Base-by-base conservation (phyloP, 495 filamentous ascomycete genomes). In the Acidiella bohemica region DNA sequence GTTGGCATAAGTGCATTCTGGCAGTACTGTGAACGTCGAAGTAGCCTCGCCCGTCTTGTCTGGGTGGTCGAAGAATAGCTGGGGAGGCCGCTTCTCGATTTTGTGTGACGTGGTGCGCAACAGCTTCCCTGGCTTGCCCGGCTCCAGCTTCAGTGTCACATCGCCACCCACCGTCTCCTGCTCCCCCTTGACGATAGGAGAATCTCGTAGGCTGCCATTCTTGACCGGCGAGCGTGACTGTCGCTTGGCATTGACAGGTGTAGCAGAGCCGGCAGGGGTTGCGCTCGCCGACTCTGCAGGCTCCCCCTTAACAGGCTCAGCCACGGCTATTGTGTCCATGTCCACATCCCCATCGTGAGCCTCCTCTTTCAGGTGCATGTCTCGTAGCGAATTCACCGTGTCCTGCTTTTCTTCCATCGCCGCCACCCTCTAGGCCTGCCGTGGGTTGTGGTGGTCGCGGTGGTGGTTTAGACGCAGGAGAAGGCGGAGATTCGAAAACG, bases 1-100 rank as follows among this genome's bases (percentile, higher is more conserved):
- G 46, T 82, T 81, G 12, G 80, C 81, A 59, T 96, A 99, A 23
- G 76, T 76, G 54, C 88, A 96, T 42, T 77, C 69, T 26, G 72
- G 61, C 43, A 99, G 85, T 17, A 84, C 66, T 42, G 81, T 70
- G 52, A 99, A 99, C n/a, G 71, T 75, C 8, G 59, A 57, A 51
- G 69, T 74, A 4, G 90, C 80, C 40, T 92, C 83, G 6, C 62
- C 64, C 5, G 83, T 92, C 49, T 72, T 77, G 57, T 87, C 76
- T 10, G 76, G 74, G 14, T 84, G 60, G 54, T 87, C 63, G 43
- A 67, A 56, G 60, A 77, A 90, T 1, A 93, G 63, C 29, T 61
- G 66, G 28, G 78, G 72, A 18, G 75, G 65, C 35, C 70, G 68
- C 36, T 68, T 49, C 24, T 68, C 56, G 39, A 75, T 56, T 57